These are phyloP conservation scores for Chaetomium fimeti DNA, from an alignment of 495 filamentous ascomycete genomes.

Conservation along the genomic window DNA sequence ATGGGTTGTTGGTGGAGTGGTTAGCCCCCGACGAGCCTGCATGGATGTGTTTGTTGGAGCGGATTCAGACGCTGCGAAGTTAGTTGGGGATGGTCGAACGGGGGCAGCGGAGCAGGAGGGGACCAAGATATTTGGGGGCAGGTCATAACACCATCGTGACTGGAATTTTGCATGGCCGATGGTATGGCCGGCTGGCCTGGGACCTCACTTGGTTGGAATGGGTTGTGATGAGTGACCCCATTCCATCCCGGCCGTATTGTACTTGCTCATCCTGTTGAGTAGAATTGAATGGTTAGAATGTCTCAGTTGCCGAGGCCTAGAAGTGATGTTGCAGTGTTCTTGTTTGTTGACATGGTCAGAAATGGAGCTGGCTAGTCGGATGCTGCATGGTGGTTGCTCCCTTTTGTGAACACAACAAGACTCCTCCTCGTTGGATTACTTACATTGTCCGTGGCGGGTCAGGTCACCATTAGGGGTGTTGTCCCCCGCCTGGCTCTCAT, in stretches of 20 bases:
- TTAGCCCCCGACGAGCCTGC: not conserved
- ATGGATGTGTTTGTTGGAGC: not conserved
- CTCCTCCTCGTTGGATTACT: too few relatives aligned
- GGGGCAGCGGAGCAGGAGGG: not conserved
- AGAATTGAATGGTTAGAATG: not conserved
- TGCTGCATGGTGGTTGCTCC: not conserved
- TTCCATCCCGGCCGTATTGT: slow-evolving; percentile 13
- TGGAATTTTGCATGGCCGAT: slow-evolving; percentile 10
- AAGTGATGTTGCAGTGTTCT: not conserved
- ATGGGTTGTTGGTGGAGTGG: slow-evolving; percentile 1
- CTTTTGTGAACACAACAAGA: too few relatives aligned
- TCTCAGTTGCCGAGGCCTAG: slow-evolving; percentile 9
- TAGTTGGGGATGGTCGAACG: not conserved
- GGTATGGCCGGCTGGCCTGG: not conserved
- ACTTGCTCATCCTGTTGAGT: not conserved
- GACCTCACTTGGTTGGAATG: slow-evolving; percentile 12
- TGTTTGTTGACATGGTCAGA: slow-evolving; percentile 5
- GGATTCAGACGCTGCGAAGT: not conserved
- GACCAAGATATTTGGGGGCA: slow-evolving; percentile 13
- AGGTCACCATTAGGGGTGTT: too few relatives aligned
- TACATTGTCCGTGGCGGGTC: too few relatives aligned
- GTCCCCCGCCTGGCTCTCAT: too few relatives aligned
- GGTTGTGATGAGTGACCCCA: slow-evolving; percentile 14
- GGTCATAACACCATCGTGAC: slow-evolving; percentile 3
- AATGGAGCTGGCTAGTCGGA: not conserved